Conservation (phyloP, 148 eudicot genomes). For the Chenopodium suecicum region DNA sequence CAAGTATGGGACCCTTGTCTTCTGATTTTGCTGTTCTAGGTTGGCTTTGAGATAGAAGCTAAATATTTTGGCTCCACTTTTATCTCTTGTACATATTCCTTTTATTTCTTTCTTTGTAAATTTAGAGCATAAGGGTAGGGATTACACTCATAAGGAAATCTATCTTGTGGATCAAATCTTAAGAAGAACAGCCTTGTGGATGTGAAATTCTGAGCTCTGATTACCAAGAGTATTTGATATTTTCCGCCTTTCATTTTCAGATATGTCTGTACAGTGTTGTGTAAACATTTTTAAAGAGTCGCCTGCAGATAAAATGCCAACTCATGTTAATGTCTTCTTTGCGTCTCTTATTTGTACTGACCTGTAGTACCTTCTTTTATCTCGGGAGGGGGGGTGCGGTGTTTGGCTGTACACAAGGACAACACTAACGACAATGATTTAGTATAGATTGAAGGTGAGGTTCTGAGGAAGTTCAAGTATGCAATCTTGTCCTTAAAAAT, state of each 20-base stretch:
- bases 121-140: background rate
- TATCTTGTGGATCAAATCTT: conserved; percentile 3
- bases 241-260: background rate
- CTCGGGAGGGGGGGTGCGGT: too few species aligned
- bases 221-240: conserved; percentile 1
- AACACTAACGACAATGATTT: background rate
- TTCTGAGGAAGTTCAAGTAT: background rate
- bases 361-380: background rate
- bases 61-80: background rate
- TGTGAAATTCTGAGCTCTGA: conserved; percentile 9
- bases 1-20: conserved; percentile 39
- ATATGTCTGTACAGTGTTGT: conserved; percentile 3
- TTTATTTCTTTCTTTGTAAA: background rate
- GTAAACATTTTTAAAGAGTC: background rate
- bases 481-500: background rate
- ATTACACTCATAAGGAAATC: background rate
- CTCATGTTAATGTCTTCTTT: background rate
- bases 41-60: conserved; percentile 17
- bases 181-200: conserved; percentile 14
- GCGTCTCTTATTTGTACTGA: background rate
- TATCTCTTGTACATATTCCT: background rate
- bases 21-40: conserved; percentile 28
- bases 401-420: background rate
- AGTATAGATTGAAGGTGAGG: conserved; percentile 6
- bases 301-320: background rate